These are phyloP conservation scores for Hanseniaspora mollemarum DNA, from an alignment of 805 yeast genomes.

Conservation along the genomic window DNA sequence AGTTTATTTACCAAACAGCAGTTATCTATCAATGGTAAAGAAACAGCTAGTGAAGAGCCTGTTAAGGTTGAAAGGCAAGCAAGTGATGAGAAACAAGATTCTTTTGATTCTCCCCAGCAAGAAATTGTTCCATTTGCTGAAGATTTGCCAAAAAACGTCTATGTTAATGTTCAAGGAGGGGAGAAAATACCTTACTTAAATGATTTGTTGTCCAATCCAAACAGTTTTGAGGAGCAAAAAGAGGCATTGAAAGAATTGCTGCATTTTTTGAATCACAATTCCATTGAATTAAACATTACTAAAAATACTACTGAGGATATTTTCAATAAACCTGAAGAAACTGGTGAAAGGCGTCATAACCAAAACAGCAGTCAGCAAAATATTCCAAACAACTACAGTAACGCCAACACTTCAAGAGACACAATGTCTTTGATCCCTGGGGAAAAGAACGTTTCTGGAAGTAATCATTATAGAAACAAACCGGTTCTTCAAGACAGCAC, in stretches of 20 bases:
- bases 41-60: constrained; percentile 49
- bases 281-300: constrained; percentile 6
- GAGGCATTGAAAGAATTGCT: constrained; percentile 6
- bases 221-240: constrained; percentile 14
- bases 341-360: constrained; percentile 16
- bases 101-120: not conserved
- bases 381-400: constrained; percentile 17
- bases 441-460: constrained; percentile 58
- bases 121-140: constrained; percentile 19
- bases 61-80: constrained; percentile 43
- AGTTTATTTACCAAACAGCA: constrained; percentile 56
- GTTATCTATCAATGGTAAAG: constrained; percentile 40
- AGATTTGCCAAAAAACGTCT: constrained; percentile 20
- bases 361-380: constrained; percentile 2
- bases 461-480: constrained; percentile 66
- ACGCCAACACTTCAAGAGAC: constrained; percentile 20
- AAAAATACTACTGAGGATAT: constrained; percentile 9
- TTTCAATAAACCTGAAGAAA: not conserved
- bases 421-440: constrained; percentile 32
- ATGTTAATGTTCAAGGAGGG: constrained; percentile 10
- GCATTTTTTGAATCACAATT: constrained; percentile 8
- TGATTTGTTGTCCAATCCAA: constrained; percentile 7
- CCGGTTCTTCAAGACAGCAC: constrained; percentile 57
- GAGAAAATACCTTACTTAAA: not conserved
- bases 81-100: not conserved